phyloP scores from a whole-genome alignment of 805 yeast species.

The Candida methanosorbosa region DNA sequence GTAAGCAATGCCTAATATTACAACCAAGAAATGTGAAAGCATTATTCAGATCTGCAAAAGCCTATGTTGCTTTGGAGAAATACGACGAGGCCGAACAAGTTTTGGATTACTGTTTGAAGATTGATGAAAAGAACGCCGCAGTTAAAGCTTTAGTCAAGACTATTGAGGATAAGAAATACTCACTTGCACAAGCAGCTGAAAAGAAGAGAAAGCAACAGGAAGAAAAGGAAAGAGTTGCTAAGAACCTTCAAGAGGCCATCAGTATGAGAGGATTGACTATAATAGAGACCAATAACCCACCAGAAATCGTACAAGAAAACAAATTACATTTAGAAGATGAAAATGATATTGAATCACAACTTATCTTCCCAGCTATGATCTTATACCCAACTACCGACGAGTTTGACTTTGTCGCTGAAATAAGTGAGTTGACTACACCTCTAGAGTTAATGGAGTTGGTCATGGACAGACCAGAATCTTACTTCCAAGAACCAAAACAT shows the following conservation, averaged over 20 bases:
- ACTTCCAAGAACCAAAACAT: slow-evolving; percentile 60
- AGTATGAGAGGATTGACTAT: slow-evolving; percentile 46
- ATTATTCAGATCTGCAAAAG: slow-evolving; percentile 74
- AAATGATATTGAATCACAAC: slow-evolving; percentile 63
- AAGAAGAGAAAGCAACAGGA: slow-evolving; percentile 27
- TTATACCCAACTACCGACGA: slow-evolving; percentile 79
- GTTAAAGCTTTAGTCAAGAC: slow-evolving; percentile 36
- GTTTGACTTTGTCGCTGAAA: slow-evolving; percentile 71
- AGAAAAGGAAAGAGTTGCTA: slow-evolving; percentile 31
- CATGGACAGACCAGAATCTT: slow-evolving; percentile 57
- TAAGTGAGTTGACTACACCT: slow-evolving; percentile 66
- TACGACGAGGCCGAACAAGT: slow-evolving; percentile 67
- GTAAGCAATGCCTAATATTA: slow-evolving; percentile 55
- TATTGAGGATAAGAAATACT: slow-evolving; percentile 23
- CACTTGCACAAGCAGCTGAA: slow-evolving; percentile 17
- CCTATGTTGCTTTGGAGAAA: slow-evolving; percentile 59
- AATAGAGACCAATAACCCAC: slow-evolving; percentile 42
- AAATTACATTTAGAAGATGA: slow-evolving; percentile 53
- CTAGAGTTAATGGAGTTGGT: slow-evolving; percentile 52
- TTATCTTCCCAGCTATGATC: slow-evolving; percentile 73
- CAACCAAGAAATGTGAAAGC: slow-evolving; percentile 79
- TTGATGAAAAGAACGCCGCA: slow-evolving; percentile 54
- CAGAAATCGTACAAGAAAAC: slow-evolving; percentile 46
- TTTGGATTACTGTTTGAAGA: slow-evolving; percentile 50
- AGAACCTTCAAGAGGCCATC: slow-evolving; percentile 50